Conservation (phyloP, 345 rosid species). For the Bruguiera sexangula region DNA sequence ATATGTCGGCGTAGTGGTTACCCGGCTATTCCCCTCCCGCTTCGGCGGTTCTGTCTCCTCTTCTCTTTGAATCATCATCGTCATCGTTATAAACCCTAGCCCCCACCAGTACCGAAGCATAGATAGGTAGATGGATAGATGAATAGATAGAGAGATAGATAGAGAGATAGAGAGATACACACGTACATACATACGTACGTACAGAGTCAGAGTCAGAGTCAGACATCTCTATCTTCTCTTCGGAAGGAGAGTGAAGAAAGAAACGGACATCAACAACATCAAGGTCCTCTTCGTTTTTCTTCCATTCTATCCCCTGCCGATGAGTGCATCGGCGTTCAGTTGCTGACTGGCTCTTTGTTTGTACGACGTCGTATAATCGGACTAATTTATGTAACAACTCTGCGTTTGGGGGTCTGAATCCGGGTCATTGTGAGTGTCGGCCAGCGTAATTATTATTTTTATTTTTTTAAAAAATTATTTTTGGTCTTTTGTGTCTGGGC, state of each 20-base stretch:
- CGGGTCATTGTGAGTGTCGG: background rate
- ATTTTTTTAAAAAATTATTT: no score
- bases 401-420: no score
- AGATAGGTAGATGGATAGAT: no score
- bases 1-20: constrained; percentile 8
- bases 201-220: no score
- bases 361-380: no score
- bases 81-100: constrained; percentile 27
- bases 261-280: no score
- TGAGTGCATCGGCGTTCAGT: no score
- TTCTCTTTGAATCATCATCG: background rate
- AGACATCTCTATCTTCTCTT: constrained; percentile 2
- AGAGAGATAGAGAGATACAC: no score
- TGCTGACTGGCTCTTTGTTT: no score
- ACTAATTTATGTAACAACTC: no score
- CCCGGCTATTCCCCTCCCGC: constrained; percentile 2
- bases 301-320: no score
- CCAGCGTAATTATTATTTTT: background rate
- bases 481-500: background rate
- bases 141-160: background rate
- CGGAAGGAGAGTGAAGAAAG: constrained; percentile 8
- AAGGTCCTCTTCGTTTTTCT: background rate
- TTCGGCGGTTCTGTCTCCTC: background rate
- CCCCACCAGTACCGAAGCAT: background rate
- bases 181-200: no score